Conservation (phyloP, 345 rosid species). For the Sonneratia alba region DNA sequence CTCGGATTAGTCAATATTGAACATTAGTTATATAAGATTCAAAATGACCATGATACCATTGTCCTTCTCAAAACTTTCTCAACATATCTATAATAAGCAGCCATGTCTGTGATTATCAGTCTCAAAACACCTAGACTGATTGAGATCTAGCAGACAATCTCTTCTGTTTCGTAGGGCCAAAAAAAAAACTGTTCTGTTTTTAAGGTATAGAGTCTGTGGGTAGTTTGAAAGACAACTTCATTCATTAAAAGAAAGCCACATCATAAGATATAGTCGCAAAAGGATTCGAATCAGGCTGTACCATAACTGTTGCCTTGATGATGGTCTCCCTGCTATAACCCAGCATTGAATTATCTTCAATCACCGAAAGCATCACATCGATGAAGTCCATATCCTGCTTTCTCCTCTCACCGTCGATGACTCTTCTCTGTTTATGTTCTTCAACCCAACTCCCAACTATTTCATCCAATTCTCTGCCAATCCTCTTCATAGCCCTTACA, state of each 20-base stretch:
- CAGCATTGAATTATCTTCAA: constrained; percentile 28
- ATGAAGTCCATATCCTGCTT: constrained; percentile 34
- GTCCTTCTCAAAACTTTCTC: too few relatives aligned
- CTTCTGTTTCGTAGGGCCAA: too few relatives aligned
- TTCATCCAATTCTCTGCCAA: constrained; percentile 32
- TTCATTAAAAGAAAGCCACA: not conserved
- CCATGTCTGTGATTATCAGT: too few relatives aligned
- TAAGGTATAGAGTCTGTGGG: too few relatives aligned
- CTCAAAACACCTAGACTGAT: too few relatives aligned
- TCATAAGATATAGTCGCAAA: not conserved
- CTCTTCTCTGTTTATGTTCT: constrained; percentile 31
- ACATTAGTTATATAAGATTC: not conserved
- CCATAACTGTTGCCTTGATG: constrained; percentile 58
- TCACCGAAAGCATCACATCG: constrained; percentile 40
- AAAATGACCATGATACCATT: too few relatives aligned
- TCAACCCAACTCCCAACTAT: constrained; percentile 30
- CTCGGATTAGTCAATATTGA: not conserved
- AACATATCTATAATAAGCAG: too few relatives aligned
- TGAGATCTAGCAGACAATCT: too few relatives aligned
- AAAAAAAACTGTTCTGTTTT: too few relatives aligned
- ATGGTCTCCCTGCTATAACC: constrained; percentile 26
- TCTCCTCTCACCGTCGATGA: constrained; percentile 2
- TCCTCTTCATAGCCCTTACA: constrained; percentile 55
- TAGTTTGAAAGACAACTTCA: not conserved
- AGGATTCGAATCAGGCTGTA: constrained; percentile 10